A percentile compares a stretch with the other conserved stretches of the same genome.
Evolutionary conservation across 441 rosid species (phyloP).

Genomic region (Brassica hybrid): DNA sequence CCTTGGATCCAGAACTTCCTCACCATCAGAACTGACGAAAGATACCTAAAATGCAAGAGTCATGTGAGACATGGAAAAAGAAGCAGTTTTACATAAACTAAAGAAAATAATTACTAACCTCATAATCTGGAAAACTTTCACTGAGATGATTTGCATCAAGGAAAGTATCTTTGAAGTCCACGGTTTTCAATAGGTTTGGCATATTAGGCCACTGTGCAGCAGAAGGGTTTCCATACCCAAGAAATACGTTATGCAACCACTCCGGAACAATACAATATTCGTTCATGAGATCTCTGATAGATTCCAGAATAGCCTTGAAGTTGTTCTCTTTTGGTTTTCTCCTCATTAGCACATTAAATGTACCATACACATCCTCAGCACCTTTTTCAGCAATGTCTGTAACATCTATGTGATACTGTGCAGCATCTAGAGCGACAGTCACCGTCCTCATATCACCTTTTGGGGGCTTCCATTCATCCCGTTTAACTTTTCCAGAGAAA

Average conservation of each 20-base stretch:
- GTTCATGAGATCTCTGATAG: constrained; percentile 99
- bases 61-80: constrained; percentile 27
- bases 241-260: constrained; percentile 94
- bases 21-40: constrained; percentile 74
- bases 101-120: constrained; percentile 58
- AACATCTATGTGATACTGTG: constrained; percentile 98
- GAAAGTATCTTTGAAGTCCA: constrained; percentile 97
- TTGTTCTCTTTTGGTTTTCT: constrained; percentile 99
- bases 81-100: constrained; percentile 1
- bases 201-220: constrained; percentile 99
- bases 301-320: constrained; percentile 98
- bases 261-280: constrained; percentile 99
- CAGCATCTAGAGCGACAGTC: constrained; percentile 93
- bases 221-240: constrained; percentile 99
- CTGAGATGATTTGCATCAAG: constrained; percentile 79
- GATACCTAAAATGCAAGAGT: constrained; percentile 55
- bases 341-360: constrained; percentile 94
- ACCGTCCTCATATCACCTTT: constrained; percentile 97
- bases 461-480: constrained; percentile 99
- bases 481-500: constrained; percentile 89
- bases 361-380: constrained; percentile 90
- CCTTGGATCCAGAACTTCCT: constrained; percentile 66
- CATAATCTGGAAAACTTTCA: constrained; percentile 76
- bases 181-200: constrained; percentile 90
- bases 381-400: constrained; percentile 94